phyloP scores from a whole-genome alignment of 768 basidiomycete genomes.

The Mycena galericulata region DNA sequence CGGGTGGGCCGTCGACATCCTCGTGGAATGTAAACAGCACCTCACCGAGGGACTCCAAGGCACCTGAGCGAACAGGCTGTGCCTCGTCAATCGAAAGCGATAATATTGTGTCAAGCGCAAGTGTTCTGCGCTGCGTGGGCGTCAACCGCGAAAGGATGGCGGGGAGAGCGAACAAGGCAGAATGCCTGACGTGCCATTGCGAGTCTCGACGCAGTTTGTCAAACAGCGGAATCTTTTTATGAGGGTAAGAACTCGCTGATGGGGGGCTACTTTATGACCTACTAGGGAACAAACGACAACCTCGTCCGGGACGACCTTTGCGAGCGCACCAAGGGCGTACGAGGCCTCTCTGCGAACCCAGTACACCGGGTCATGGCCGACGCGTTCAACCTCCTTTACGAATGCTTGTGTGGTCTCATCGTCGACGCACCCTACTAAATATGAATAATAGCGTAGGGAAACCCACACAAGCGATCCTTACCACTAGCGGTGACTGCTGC shows the following conservation, averaged over 20 bases:
- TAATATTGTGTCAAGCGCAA: slow-evolving; percentile 75
- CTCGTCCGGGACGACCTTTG: slow-evolving; percentile 87
- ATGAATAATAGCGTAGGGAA: slow-evolving; percentile 19
- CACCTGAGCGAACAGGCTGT: slow-evolving; percentile 78
- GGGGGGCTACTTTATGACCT: slow-evolving; percentile 38
- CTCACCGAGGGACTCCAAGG: slow-evolving; percentile 90
- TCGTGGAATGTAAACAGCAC: slow-evolving; percentile 85
- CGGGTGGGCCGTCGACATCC: slow-evolving; percentile 74
- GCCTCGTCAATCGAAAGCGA: slow-evolving; percentile 74
- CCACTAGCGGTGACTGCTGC: slow-evolving; percentile 87
- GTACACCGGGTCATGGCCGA: slow-evolving; percentile 72
- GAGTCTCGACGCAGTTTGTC: slow-evolving; percentile 75
- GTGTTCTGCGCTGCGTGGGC: slow-evolving; percentile 63
- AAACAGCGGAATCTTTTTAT: slow-evolving; percentile 81
- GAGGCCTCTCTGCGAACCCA: slow-evolving; percentile 90
- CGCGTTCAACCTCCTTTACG: slow-evolving; percentile 79
- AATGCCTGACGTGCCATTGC: slow-evolving; percentile 88
- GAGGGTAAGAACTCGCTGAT: not conserved
- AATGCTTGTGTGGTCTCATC: slow-evolving; percentile 71
- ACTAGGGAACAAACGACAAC: slow-evolving; percentile 75
- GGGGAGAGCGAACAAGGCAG: slow-evolving; percentile 87
- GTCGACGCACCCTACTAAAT: slow-evolving; percentile 64
- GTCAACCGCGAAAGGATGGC: slow-evolving; percentile 78
- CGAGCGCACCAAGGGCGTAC: slow-evolving; percentile 88
- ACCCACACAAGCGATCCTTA: slow-evolving; percentile 50